Percentiles rank a stretch among this genome's conserved stretches.
These are phyloP conservation scores for Fraxinus cuspidata DNA, from an alignment of 257 asterid genomes.

Conservation along the genomic window DNA sequence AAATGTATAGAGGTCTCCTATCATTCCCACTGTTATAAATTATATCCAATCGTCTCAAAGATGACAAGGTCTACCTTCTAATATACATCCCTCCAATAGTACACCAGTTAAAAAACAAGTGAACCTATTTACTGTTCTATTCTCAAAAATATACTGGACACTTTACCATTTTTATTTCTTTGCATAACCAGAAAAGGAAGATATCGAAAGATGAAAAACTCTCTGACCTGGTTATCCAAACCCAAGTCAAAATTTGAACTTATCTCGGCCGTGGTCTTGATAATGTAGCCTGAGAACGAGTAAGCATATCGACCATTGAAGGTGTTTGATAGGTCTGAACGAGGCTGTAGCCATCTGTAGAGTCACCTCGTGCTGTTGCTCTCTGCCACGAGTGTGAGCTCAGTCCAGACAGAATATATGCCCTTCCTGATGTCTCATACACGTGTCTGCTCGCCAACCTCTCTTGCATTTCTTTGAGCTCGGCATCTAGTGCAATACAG, in stretches of 20 bases:
- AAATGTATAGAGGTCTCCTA: neutral
- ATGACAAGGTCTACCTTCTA: neutral
- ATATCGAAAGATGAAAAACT: neutral
- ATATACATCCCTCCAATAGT: neutral
- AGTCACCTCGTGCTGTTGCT: constrained; percentile 23
- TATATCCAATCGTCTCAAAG: neutral
- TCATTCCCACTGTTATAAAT: neutral
- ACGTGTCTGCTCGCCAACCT: constrained; percentile 20
- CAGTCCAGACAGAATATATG: constrained; percentile 21
- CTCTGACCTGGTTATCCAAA: neutral
- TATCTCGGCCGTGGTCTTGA: neutral
- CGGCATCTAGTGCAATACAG: constrained; percentile 20
- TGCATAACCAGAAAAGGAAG: neutral
- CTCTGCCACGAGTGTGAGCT: constrained; percentile 28
- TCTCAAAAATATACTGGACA: neutral
- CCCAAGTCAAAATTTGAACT: neutral
- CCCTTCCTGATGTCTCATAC: constrained; percentile 25
- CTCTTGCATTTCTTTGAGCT: constrained; percentile 26
- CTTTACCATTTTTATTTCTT: neutral
- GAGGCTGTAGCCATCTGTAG: constrained; percentile 15
- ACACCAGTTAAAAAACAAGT: neutral
- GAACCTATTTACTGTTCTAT: neutral
- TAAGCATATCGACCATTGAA: constrained; percentile 21
- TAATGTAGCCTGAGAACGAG: constrained; percentile 25
- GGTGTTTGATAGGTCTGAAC: constrained; percentile 23